Conservation (phyloP, 164 flowering plant species). For the Malania oleifera region DNA sequence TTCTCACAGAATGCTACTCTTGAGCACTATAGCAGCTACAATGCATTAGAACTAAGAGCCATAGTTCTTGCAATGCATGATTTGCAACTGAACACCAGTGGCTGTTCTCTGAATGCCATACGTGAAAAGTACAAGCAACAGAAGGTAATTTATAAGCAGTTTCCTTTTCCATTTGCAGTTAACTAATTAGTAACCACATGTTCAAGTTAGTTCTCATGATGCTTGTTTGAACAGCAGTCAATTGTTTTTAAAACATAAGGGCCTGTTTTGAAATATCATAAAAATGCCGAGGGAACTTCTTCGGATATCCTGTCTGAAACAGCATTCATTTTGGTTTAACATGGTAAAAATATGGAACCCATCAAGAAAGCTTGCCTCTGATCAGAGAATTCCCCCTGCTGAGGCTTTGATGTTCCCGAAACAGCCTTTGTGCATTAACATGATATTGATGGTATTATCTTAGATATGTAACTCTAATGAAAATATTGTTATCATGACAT, state of each 20-base stretch:
- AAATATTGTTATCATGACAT: conserved; percentile 12
- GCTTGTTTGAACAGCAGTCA: too few species aligned
- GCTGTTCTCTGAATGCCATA: conserved; percentile 41
- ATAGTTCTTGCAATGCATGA: conserved; percentile 49
- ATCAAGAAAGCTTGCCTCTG: too few species aligned
- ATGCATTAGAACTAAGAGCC: conserved; percentile 39
- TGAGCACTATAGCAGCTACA: conserved; percentile 54
- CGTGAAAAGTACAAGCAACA: conserved; percentile 58
- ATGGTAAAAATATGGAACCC: too few species aligned
- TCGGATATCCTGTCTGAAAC: too few species aligned
- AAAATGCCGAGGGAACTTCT: too few species aligned
- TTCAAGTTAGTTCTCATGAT: not conserved
- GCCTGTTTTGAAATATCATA: too few species aligned
- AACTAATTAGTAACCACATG: not conserved
- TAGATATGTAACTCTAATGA: not conserved
- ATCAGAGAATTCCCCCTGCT: too few species aligned
- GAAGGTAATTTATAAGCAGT: conserved; percentile 36
- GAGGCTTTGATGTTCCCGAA: too few species aligned
- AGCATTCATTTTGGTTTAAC: too few species aligned
- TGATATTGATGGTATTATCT: too few species aligned
- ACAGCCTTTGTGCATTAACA: too few species aligned
- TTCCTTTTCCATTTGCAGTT: not conserved
- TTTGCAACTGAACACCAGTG: conserved; percentile 44
- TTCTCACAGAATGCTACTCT: conserved; percentile 54
- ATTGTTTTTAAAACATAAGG: too few species aligned